Evolutionary conservation across 257 asterid genomes (phyloP), one percentile per base, ranked within the genome.

Genomic region (Hygrophila difformis): DNA sequence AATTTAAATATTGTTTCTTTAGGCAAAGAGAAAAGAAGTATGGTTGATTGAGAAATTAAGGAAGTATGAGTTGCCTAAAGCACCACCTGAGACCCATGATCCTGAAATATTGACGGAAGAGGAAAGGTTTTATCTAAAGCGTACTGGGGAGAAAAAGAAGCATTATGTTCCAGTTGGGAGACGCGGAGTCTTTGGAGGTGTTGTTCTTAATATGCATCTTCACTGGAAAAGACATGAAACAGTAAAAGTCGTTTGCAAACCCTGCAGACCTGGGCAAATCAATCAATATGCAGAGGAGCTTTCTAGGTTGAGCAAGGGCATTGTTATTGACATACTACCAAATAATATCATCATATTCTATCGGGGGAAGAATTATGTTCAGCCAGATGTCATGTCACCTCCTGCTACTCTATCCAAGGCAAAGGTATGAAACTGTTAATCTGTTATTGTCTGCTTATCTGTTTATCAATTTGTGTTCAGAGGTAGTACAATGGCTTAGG

Each of bases 141-240:
- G 94, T 18, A 82, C 84, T 2, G 98, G 96, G 18, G 93, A 85
- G 75, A 89, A 76, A 66, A 85, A 85, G 94, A 89, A 89, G 60
- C 71, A 78, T 58, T 85, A 77, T 65, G 92, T 82, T 21, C 87
- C 82, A 1, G 82, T 89, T 40, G 94, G 98, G 43, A 82, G 98
- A 51, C 67, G 96, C 46, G 98, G 98, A 45, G 98, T 89, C 50
- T 85, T 89, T 78, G 96, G 96, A 51, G 96, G 96, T 24, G 93
- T 85, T 65, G 93, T 89, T 55, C 89, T 89, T 47, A 89, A 89
- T 68, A 89, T 89, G 94, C 98, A 89, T 72, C 94, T 85, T 47
- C 98, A 89, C 31, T 89, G 98, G 94, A 89, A 89, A 73, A 82
- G 64, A 42, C 98, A 89, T 8, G 98, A 89, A 59, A 89, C 98